Base-by-base conservation (phyloP, 1,139 yeast genomes). In the Taphrina wiesneri region DNA sequence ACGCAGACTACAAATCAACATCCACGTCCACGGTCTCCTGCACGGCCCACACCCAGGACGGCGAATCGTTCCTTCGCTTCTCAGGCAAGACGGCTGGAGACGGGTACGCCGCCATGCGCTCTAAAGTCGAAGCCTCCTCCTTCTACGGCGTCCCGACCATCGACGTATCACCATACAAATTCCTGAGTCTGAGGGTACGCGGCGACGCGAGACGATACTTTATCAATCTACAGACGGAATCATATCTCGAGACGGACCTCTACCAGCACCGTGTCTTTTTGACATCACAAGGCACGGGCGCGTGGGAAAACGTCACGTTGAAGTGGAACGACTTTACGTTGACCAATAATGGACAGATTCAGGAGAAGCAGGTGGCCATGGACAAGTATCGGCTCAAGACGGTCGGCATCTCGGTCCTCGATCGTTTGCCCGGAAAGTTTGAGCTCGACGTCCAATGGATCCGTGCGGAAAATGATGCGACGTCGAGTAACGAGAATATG, bases 91-190 rank as follows among this genome's bases (percentile, higher is more conserved):
- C 64, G 23, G 57, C 51, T n/a, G 57, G 47, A 19, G 64, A 60
- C 5, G 96, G 96, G 0, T 90, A 90, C 77, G 91, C 96, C 59
- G 88, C 90, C 95, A 88, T 88, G 77, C 82, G 96, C 70, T 88
- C 96, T 1, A 82, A 79, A 70, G 90, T 87, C 73, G 85, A 64
- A 67, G 74, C 63, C 64, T 72, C 57, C 74, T 73, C 69, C 72
- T 71, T 67, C 49, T 61, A 56, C 43, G 73, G 72, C 41, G 65
- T 68, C 4, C 69, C 69, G 15, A 53, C 60, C 63, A 84, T 88
- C 88, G 87, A 87, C 74, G 86, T 90, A 89, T 79, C 83, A 43
- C 77, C 77, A 62, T 84, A 78, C 74, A 80, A 81, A 65, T 84
- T 85, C 72, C 77, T 90, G 70, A 87, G 86, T 45, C 75, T 90